Evolutionary conservation across 148 eudicot genomes (phyloP).

Genomic region (Drosera capensis): DNA sequence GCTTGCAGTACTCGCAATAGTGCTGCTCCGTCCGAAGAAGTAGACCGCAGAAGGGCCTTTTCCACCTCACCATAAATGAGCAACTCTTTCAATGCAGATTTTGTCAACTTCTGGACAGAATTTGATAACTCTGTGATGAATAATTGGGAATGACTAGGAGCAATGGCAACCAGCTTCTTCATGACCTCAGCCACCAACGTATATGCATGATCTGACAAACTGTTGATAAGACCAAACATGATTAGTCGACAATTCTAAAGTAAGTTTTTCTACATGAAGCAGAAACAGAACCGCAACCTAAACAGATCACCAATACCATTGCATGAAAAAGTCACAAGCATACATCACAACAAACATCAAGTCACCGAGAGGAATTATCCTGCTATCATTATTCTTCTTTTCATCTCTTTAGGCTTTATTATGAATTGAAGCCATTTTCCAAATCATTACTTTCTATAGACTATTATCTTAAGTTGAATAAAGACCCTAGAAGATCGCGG

Average conservation of each 20-base stretch:
- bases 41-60: constrained; percentile 58
- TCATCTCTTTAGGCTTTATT: too few relatives aligned
- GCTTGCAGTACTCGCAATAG: constrained; percentile 85
- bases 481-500: too few relatives aligned
- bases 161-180: constrained; percentile 65
- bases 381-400: too few relatives aligned
- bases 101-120: constrained; percentile 54
- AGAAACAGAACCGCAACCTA: too few relatives aligned
- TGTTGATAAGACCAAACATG: constrained; percentile 14
- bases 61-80: constrained; percentile 62
- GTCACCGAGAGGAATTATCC: too few relatives aligned
- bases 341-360: too few relatives aligned
- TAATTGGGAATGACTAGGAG: constrained; percentile 57
- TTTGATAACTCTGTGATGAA: constrained; percentile 73
- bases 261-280: too few relatives aligned
- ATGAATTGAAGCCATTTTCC: too few relatives aligned
- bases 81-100: constrained; percentile 70
- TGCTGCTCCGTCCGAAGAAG: constrained; percentile 82
- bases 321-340: too few relatives aligned
- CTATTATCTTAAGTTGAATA: too few relatives aligned
- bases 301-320: too few relatives aligned
- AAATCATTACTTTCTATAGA: too few relatives aligned
- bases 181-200: constrained; percentile 73
- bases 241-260: constrained; percentile 1
- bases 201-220: constrained; percentile 91